A percentile compares a stretch with the other conserved stretches of the same genome.
phyloP scores from a whole-genome alignment of 73 alveolate species.

The Paramecium bursaria region DNA sequence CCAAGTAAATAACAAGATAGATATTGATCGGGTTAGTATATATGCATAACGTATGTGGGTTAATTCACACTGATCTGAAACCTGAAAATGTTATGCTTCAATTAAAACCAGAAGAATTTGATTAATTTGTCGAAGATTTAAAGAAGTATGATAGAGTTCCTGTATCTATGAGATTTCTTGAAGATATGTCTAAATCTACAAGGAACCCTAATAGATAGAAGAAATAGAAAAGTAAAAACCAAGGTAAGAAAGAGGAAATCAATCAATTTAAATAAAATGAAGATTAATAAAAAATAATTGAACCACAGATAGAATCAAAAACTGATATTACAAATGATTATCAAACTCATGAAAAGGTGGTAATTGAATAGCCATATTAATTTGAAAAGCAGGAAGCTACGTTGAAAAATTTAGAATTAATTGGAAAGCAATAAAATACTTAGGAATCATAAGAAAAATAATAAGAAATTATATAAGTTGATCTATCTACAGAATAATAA shows the following conservation, averaged over 20 bases:
- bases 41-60: constrained; percentile 85
- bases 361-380: too few relatives aligned
- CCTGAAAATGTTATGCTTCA: constrained; percentile 88
- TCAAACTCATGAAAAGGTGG: too few relatives aligned
- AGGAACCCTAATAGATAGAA: constrained; percentile 48
- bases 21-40: constrained; percentile 90
- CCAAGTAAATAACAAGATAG: constrained; percentile 83
- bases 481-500: constrained; percentile 1
- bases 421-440: too few relatives aligned
- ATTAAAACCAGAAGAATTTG: constrained; percentile 52
- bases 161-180: constrained; percentile 58
- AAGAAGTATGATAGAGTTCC: constrained; percentile 61
- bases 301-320: neutral
- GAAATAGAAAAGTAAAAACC: constrained; percentile 59
- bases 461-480: constrained; percentile 36
- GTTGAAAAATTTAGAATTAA: too few relatives aligned
- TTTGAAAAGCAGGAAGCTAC: too few relatives aligned
- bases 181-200: constrained; percentile 11
- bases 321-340: neutral
- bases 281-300: neutral
- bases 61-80: constrained; percentile 91
- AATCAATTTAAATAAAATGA: neutral
- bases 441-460: too few relatives aligned
- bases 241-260: neutral
- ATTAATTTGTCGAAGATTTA: constrained; percentile 57